A percentile compares a stretch with the other conserved stretches of the same genome.
Conservation (phyloP, 352 stramenopile species). For the Phytopythium oedochilum region DNA sequence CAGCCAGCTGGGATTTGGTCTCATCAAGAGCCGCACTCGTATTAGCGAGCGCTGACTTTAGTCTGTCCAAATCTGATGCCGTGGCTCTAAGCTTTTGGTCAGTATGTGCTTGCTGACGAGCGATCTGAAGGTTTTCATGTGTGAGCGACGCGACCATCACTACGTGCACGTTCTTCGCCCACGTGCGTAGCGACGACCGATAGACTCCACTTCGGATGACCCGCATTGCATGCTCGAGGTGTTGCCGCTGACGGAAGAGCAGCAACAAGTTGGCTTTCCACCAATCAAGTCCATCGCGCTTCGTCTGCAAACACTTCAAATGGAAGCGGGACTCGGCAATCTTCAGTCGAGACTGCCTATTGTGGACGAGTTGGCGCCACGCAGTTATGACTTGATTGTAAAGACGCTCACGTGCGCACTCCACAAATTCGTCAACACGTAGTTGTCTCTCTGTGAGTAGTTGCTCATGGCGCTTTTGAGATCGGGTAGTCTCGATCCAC, state of each 20-base stretch:
- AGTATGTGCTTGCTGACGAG: not conserved
- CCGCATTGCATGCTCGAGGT: not conserved
- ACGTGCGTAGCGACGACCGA: not conserved
- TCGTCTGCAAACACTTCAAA: not conserved
- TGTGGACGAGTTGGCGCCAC: not conserved
- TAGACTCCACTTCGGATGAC: not conserved
- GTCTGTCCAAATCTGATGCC: not conserved
- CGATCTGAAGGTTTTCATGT: not conserved
- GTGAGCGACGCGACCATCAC: not conserved
- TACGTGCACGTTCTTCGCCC: not conserved
- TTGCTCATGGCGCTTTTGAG: not conserved
- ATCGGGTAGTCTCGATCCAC: not conserved
- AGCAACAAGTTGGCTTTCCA: not conserved
- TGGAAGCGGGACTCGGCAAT: not conserved
- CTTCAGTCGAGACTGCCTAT: not conserved
- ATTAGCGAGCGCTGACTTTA: not conserved
- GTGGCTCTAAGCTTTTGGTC: not conserved
- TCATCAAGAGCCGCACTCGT: not conserved
- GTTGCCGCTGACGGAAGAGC: not conserved
- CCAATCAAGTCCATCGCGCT: not conserved
- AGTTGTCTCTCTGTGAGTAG: not conserved
- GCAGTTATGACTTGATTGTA: not conserved
- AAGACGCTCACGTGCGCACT: not conserved
- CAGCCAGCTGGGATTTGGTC: not conserved
- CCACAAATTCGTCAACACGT: not conserved